Base-by-base conservation (phyloP, 139 green algal species). In the Tetradesmus obliquus region DNA sequence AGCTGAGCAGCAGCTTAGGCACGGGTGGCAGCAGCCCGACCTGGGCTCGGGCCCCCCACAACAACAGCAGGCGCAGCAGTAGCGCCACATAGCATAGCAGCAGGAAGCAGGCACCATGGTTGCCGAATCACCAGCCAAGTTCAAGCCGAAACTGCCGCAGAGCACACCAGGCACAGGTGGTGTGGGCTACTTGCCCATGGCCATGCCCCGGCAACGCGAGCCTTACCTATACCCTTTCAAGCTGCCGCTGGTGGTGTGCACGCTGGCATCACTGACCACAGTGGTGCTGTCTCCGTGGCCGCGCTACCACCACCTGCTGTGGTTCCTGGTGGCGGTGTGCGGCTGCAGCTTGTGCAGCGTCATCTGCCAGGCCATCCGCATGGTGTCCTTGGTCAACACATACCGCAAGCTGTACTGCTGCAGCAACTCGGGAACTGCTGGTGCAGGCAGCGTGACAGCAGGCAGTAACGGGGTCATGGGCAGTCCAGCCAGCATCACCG, bases 191-290 rank as follows among this genome's bases (percentile, higher is more conserved):
- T 9, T 87, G 22, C 88, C 88, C 7, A 76, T 87, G 32, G 76
- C 55, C 13, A 60, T 86, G 76, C 88, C 88, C 19, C 20, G 71
- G 74, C 74, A 86, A 55, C 55, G 76, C 2, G 81, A 88, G 82
- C 89, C 89, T 19, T 82, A 74, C 53, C 81, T 92, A 10, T 92
- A 88, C 66, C 69, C 66, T 1, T 88, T 85, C 89, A 92, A 92
- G 89, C 89, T 89, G 66, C 82, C 82, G 6, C 55, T 92, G 51
- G 89, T 92, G 80, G 89, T 89, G 20, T n/a, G 74, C 24, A 83
- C 82, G 51, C 66, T 88, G 0, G 60, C 62, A 8, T 79, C 82
- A 2, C 71, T 89, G 4, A 53, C 22, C 60, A 84, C 81, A 13
- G 89, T 92, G 5, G 62, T 53, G 12, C 60, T 89, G 20, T 89